Conservation (phyloP, 257 asterid species). For the Plantago elongata region DNA sequence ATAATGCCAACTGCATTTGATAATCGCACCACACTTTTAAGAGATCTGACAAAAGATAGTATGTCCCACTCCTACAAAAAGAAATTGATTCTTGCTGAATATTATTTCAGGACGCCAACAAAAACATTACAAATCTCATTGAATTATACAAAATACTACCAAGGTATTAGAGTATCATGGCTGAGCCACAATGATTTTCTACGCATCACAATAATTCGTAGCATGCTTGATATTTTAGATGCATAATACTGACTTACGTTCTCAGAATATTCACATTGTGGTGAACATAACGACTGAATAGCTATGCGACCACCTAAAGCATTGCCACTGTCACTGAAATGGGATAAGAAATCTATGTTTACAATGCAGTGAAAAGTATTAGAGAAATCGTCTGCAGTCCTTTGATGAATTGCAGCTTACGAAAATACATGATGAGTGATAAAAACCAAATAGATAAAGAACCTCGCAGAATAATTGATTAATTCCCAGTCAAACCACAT, state of each 20-base stretch:
- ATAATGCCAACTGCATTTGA: conserved; percentile 85
- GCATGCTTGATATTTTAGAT: neutral
- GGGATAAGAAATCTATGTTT: conserved; percentile 6
- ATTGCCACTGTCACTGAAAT: conserved; percentile 50
- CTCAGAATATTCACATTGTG: conserved; percentile 76
- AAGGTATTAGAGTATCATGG: neutral
- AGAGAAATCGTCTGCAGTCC: neutral
- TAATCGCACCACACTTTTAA: conserved; percentile 60
- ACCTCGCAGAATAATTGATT: neutral
- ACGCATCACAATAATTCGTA: neutral
- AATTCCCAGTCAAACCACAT: conserved; percentile 1
- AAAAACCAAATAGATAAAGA: neutral
- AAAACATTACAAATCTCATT: too few species aligned
- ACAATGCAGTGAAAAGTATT: too few species aligned
- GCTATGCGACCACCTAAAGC: conserved; percentile 64
- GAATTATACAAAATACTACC: neutral
- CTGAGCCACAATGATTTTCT: too few species aligned
- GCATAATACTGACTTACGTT: conserved; percentile 35
- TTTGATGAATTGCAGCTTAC: neutral
- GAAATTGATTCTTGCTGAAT: conserved; percentile 11
- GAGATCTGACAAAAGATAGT: conserved; percentile 72
- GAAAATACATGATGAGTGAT: neutral
- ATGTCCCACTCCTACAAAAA: conserved; percentile 73
- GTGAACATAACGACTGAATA: conserved; percentile 85
- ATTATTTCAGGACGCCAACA: too few species aligned